Conservation (phyloP, 2,329 filamentous ascomycete species). For the Colletotrichum eleusines region DNA sequence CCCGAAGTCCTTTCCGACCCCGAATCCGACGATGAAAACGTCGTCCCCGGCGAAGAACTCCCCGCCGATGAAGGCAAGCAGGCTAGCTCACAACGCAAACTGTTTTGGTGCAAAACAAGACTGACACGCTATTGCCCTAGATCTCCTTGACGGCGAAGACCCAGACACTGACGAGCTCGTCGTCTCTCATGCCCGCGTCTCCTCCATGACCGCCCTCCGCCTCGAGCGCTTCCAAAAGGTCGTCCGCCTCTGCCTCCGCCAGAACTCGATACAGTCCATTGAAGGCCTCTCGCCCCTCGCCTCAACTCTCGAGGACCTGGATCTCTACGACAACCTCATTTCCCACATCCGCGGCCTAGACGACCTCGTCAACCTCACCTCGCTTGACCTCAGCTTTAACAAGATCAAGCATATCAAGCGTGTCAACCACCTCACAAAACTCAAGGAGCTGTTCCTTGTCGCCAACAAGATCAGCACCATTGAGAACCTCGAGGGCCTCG, state of each 20-base stretch:
- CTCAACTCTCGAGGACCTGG: conserved; percentile 81
- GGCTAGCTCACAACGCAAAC: background rate
- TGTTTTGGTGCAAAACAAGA: background rate
- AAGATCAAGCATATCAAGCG: conserved; percentile 99
- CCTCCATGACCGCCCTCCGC: conserved; percentile 80
- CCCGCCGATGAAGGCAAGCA: conserved; percentile 81
- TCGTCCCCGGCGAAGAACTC: conserved; percentile 79
- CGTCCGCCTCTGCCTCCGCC: conserved; percentile 85
- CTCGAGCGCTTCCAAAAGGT: conserved; percentile 86
- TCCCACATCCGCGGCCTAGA: conserved; percentile 88
- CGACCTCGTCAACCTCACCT: conserved; percentile 78
- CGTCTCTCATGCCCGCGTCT: conserved; percentile 87
- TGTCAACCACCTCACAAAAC: conserved; percentile 78
- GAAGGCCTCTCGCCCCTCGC: conserved; percentile 77
- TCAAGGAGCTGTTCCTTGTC: conserved; percentile 90
- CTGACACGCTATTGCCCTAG: conserved; percentile 52
- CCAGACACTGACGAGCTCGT: conserved; percentile 82
- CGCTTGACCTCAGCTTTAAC: conserved; percentile 95
- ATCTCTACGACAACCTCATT: conserved; percentile 97
- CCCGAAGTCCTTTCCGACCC: conserved; percentile 86
- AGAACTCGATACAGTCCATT: conserved; percentile 88
- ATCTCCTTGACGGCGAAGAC: conserved; percentile 72
- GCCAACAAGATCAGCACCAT: conserved; percentile 94
- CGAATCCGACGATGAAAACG: conserved; percentile 79
- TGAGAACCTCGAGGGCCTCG: conserved; percentile 82